Evolutionary conservation across 148 eudicot species (phyloP).

Genomic region (Rhododendron simsii): DNA sequence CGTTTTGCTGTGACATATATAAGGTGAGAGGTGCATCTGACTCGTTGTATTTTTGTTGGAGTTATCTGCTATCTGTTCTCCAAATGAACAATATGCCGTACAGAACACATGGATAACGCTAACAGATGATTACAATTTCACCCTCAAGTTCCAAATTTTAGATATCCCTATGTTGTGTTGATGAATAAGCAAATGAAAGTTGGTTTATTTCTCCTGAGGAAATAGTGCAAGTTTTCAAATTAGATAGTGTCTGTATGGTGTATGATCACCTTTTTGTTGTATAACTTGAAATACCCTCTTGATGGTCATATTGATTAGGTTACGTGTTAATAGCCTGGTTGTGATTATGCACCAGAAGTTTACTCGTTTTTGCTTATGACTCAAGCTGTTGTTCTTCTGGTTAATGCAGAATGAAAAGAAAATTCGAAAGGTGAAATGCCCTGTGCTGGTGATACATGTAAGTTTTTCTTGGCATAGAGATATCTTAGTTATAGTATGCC

Average conservation of each 20-base stretch:
- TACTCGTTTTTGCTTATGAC: background rate
- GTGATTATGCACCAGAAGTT: background rate
- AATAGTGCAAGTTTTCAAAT: background rate
- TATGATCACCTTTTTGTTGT: background rate
- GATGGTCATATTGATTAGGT: background rate
- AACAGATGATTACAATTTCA: background rate
- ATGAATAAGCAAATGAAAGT: background rate
- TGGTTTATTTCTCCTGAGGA: background rate
- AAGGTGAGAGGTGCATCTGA: conserved; percentile 44
- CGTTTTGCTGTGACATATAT: conserved; percentile 83
- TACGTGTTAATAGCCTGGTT: background rate
- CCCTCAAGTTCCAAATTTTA: background rate
- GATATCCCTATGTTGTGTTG: background rate
- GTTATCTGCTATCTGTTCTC: background rate
- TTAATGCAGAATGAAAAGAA: conserved; percentile 83
- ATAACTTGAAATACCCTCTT: background rate
- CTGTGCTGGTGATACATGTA: conserved; percentile 96
- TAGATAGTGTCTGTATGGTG: background rate
- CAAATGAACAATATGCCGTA: conserved; percentile 3
- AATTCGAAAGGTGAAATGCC: conserved; percentile 92
- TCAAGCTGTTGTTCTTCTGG: conserved; percentile 10
- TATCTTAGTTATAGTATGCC: background rate
- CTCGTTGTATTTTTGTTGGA: background rate
- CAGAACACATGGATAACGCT: background rate
- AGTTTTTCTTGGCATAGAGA: conserved; percentile 28